Evolutionary conservation across 169 alveolate genomes (phyloP).

Genomic region (Plasmodium berghei): DNA sequence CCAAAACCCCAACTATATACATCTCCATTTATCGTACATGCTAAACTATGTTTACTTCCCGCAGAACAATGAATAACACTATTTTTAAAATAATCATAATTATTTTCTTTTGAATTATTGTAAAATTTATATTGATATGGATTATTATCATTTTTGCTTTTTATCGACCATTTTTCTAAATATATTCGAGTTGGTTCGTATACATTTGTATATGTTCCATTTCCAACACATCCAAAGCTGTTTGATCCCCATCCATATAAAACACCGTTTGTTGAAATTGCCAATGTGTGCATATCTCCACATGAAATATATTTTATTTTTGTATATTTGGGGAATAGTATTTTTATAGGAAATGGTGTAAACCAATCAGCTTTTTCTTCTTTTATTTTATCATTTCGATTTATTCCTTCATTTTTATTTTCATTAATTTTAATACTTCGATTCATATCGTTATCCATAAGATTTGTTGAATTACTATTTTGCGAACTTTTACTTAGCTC

Average conservation of each 20-base stretch:
- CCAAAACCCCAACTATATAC: slow-evolving; percentile 88
- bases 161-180: slow-evolving; percentile 5
- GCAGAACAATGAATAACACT: slow-evolving; percentile 80
- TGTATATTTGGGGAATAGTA: slow-evolving; percentile 78
- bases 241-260: slow-evolving; percentile 89
- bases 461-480: background rate
- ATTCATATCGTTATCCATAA: background rate
- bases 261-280: slow-evolving; percentile 82
- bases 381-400: background rate
- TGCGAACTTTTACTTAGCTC: background rate
- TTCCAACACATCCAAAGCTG: slow-evolving; percentile 88
- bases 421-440: background rate
- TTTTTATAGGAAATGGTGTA: slow-evolving; percentile 84
- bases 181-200: slow-evolving; percentile 81
- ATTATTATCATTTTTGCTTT: background rate
- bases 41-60: slow-evolving; percentile 83
- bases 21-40: slow-evolving; percentile 75
- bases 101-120: slow-evolving; percentile 18
- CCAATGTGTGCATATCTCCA: slow-evolving; percentile 88
- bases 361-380: slow-evolving; percentile 85
- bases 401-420: slow-evolving; percentile 1
- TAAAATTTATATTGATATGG: background rate
- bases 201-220: slow-evolving; percentile 80
- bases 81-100: background rate
- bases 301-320: slow-evolving; percentile 84